A percentile compares a stretch with the other conserved stretches of the same genome.
Evolutionary conservation across 2,329 filamentous ascomycete genomes (phyloP).

Genomic region (Cryphonectria naterciae): DNA sequence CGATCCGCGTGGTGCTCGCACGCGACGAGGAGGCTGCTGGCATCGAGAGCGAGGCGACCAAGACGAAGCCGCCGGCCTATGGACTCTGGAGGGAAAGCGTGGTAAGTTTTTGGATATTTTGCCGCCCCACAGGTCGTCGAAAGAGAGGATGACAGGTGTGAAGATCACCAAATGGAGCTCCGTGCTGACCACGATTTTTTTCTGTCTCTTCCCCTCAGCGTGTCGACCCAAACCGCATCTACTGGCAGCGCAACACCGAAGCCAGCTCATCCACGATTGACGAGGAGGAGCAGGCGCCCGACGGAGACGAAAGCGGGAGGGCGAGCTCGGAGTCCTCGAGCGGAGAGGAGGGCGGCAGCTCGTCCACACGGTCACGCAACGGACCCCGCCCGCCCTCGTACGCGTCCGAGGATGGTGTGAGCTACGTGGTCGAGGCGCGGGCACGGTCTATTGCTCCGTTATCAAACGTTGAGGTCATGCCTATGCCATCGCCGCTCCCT

Average conservation of each 20-base stretch:
- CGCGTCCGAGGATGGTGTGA: constrained; percentile 73
- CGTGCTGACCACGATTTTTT: constrained; percentile 1
- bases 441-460: constrained; percentile 60
- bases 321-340: constrained; percentile 16
- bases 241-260: constrained; percentile 72
- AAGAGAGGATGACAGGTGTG: neutral
- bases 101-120: constrained; percentile 53
- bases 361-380: constrained; percentile 32
- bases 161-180: neutral
- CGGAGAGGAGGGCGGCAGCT: constrained; percentile 25
- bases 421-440: constrained; percentile 71
- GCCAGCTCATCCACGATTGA: constrained; percentile 16
- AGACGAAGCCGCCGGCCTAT: constrained; percentile 77
- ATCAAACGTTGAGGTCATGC: constrained; percentile 28
- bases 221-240: constrained; percentile 79
- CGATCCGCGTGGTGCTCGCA: constrained; percentile 77
- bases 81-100: constrained; percentile 84
- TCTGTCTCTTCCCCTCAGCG: constrained; percentile 48
- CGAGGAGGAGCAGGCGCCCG: constrained; percentile 26
- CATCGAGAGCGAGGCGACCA: constrained; percentile 57
- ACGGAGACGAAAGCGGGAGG: constrained; percentile 31
- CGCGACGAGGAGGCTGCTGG: constrained; percentile 73
- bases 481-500: constrained; percentile 43
- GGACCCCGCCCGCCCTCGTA: constrained; percentile 72
- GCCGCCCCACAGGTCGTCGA: neutral